Evolutionary conservation across 306 rosid genomes (phyloP).

Genomic region (Quercus gilva): DNA sequence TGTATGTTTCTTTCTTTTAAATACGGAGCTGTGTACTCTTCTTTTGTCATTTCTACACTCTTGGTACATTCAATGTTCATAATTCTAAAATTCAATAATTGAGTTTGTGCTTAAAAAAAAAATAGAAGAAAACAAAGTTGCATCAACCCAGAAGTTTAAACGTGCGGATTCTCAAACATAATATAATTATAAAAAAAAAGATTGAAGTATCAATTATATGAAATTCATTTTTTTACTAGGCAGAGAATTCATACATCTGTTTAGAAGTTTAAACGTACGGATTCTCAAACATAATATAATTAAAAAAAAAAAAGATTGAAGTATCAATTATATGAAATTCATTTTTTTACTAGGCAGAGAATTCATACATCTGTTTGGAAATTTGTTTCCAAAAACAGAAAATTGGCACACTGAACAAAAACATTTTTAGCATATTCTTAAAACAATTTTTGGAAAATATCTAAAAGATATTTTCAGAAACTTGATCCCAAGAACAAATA

Average conservation of each 20-base stretch:
- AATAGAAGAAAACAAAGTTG: background rate
- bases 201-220: background rate
- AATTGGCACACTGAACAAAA: too few species aligned
- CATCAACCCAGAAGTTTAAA: background rate
- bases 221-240: background rate
- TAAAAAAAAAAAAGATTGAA: background rate
- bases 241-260: background rate
- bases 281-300: background rate
- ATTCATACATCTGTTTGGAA: too few species aligned
- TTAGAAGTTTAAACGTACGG: background rate
- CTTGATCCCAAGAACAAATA: too few species aligned
- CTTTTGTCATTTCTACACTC: background rate
- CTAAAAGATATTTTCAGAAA: too few species aligned
- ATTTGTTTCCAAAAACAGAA: too few species aligned
- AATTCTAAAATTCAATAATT: background rate
- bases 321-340: background rate
- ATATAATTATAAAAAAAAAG: background rate
- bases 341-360: background rate
- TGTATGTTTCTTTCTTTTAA: too few species aligned
- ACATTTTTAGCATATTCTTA: too few species aligned
- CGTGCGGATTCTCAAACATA: background rate
- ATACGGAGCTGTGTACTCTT: background rate
- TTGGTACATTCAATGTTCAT: background rate
- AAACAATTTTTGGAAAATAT: too few species aligned
- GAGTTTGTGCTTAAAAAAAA: background rate